Evolutionary conservation across 805 yeast species (phyloP).

Genomic region (Lachancea dasiensis): DNA sequence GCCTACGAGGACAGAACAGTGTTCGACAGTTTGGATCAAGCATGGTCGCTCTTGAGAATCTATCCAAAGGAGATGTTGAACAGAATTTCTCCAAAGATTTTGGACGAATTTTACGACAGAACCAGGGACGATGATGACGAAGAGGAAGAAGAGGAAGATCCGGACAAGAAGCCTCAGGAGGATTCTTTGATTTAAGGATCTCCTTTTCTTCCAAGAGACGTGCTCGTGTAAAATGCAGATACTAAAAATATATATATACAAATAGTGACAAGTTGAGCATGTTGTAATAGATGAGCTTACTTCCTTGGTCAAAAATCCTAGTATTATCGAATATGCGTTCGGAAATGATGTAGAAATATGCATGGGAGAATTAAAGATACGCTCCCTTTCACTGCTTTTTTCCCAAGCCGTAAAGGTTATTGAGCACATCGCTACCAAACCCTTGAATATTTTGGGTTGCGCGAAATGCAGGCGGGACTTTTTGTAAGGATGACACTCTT

Average conservation of each 20-base stretch:
- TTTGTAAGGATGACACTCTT: conserved; percentile 5
- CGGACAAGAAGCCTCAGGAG: conserved; percentile 20
- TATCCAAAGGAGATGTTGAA: conserved; percentile 98
- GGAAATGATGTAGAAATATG: too few species aligned
- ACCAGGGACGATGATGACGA: conserved; percentile 60
- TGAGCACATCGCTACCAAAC: conserved; percentile 16
- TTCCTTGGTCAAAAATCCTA: too few species aligned
- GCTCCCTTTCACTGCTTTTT: not conserved
- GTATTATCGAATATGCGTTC: too few species aligned
- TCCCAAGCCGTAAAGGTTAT: conserved; percentile 16
- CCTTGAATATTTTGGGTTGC: conserved; percentile 9
- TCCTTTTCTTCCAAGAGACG: not conserved
- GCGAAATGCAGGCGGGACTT: conserved; percentile 1
- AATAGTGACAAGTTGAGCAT: not conserved
- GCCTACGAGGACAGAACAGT: conserved; percentile 94
- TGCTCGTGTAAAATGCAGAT: not conserved
- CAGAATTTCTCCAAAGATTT: conserved; percentile 96
- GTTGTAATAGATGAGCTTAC: too few species aligned
- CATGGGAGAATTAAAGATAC: not conserved
- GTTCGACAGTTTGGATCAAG: conserved; percentile 93
- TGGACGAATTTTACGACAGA: conserved; percentile 93
- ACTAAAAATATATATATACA: not conserved
- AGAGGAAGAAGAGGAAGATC: conserved; percentile 35
- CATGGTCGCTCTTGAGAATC: conserved; percentile 96
- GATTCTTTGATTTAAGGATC: conserved; percentile 17